A percentile compares a stretch with the other conserved stretches of the same genome.
phyloP scores from a whole-genome alignment of 2,329 filamentous ascomycete species.

The Alternaria infectoria region DNA sequence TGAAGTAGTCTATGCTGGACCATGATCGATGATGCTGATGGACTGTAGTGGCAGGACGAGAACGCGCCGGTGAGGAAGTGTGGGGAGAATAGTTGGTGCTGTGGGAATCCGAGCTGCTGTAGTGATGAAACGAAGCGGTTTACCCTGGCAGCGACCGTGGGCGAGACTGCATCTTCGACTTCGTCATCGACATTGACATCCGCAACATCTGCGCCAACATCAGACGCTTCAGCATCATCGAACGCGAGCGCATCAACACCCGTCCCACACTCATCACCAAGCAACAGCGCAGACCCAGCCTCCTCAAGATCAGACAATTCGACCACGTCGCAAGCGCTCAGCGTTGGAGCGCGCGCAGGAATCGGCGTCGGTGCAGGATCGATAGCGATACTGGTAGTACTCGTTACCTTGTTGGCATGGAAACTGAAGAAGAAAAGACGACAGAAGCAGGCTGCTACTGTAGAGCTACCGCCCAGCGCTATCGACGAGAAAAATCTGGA shows the following conservation, averaged over 20 bases:
- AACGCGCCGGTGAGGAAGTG: neutral
- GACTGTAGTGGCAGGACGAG: neutral
- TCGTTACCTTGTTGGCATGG: neutral
- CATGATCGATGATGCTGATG: neutral
- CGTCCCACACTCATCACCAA: neutral
- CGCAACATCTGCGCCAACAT: neutral
- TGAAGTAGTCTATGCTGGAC: neutral
- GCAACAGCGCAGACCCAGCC: neutral
- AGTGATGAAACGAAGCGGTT: neutral
- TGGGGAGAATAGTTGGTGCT: neutral
- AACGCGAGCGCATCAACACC: neutral
- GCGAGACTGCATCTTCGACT: neutral
- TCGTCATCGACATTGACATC: neutral
- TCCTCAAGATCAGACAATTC: neutral
- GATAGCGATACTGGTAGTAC: neutral
- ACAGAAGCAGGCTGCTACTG: neutral
- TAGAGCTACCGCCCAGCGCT: neutral
- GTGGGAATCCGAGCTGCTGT: neutral
- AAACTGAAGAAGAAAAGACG: neutral
- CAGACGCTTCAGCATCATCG: neutral
- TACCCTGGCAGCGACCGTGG: neutral
- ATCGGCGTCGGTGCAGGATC: neutral
- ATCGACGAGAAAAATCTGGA: neutral
- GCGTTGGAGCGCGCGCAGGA: neutral
- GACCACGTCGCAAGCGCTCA: neutral